Evolutionary conservation across 202 grass and related monocot species (phyloP).

Genomic region (Tripidium arundinaceum): DNA sequence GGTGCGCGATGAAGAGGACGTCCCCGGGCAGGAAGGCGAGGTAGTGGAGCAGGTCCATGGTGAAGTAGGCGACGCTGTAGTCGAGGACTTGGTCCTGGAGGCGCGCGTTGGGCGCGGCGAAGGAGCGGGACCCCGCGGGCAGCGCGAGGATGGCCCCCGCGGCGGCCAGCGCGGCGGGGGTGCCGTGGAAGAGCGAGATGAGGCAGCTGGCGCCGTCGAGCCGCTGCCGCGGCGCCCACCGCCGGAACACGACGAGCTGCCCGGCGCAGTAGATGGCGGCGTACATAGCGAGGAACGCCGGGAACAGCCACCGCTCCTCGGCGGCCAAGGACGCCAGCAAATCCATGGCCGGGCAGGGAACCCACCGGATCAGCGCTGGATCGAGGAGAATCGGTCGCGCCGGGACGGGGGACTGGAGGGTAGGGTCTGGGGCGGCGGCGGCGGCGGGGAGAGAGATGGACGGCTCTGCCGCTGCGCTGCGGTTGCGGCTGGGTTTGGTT

Average conservation of each 20-base stretch:
- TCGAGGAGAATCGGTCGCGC: neutral
- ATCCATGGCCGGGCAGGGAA: constrained; percentile 23
- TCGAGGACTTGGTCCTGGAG: constrained; percentile 75
- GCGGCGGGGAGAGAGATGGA: neutral
- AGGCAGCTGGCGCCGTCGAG: constrained; percentile 82
- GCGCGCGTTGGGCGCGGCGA: constrained; percentile 57
- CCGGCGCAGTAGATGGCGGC: constrained; percentile 51
- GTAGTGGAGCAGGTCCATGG: constrained; percentile 90
- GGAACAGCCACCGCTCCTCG: constrained; percentile 50
- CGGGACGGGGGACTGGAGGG: neutral
- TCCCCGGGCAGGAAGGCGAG: constrained; percentile 72
- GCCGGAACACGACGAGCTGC: constrained; percentile 52
- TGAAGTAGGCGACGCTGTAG: constrained; percentile 92
- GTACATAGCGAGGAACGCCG: constrained; percentile 58
- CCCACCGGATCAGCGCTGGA: neutral
- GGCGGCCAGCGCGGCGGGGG: constrained; percentile 57
- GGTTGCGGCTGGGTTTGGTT: neutral
- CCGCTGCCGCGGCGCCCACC: constrained; percentile 52
- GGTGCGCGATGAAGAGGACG: constrained; percentile 86
- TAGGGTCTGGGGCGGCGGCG: constrained; percentile 1
- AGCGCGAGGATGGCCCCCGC: constrained; percentile 38
- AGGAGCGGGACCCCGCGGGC: constrained; percentile 31
- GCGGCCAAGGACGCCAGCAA: constrained; percentile 18
- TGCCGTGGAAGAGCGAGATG: constrained; percentile 83
- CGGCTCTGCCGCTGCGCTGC: neutral